Conservation (phyloP, 1,139 yeast species). For the Saccharomycopsis hybrid region DNA sequence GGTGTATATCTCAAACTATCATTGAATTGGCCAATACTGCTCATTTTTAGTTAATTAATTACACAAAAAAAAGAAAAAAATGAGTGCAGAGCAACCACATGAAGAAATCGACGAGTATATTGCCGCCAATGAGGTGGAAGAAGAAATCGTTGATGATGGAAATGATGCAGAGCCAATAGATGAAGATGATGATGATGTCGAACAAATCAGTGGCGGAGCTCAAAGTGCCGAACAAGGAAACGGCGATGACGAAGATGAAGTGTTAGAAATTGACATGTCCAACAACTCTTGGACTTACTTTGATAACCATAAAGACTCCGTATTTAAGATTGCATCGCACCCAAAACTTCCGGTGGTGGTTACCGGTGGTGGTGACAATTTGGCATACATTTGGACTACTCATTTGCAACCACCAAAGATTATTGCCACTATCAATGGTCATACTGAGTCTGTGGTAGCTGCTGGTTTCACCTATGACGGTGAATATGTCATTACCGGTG, state of each 20-base stretch:
- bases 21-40: too few species aligned
- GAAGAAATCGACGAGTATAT: slow-evolving; percentile 48
- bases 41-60: too few species aligned
- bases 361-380: slow-evolving; percentile 89
- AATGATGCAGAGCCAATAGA: slow-evolving; percentile 35
- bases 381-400: slow-evolving; percentile 87
- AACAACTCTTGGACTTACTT: slow-evolving; percentile 87
- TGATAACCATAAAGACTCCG: slow-evolving; percentile 80
- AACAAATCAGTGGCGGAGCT: slow-evolving; percentile 31
- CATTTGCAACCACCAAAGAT: slow-evolving; percentile 77
- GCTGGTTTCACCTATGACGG: slow-evolving; percentile 86
- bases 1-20: too few species aligned
- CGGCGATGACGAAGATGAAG: slow-evolving; percentile 33
- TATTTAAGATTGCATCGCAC: slow-evolving; percentile 71
- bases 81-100: slow-evolving; percentile 20
- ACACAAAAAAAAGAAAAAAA: not conserved
- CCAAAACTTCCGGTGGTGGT: slow-evolving; percentile 77
- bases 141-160: slow-evolving; percentile 43
- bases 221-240: slow-evolving; percentile 31
- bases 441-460: slow-evolving; percentile 80
- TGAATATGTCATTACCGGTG: slow-evolving; percentile 74
- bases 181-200: slow-evolving; percentile 34
- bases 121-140: slow-evolving; percentile 51
- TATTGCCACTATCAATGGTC: slow-evolving; percentile 69
- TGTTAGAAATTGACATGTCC: slow-evolving; percentile 63